These are phyloP conservation scores for Iris pallida DNA, from an alignment of 116 monocot genomes.

Conservation along the genomic window DNA sequence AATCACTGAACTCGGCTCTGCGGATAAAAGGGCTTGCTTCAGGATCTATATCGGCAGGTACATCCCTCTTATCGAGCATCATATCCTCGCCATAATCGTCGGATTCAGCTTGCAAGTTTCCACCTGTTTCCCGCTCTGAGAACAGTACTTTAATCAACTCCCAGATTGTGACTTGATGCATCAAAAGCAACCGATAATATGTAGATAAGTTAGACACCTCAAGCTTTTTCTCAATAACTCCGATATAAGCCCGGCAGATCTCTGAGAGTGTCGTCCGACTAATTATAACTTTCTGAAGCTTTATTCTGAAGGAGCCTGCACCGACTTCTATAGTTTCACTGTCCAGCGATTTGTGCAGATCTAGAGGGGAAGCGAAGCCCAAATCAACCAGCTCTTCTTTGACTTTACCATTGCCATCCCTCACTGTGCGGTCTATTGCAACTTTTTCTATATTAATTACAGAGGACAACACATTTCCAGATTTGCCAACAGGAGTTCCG, in stretches of 20 bases:
- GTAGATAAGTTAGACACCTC: conserved; percentile 48
- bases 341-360: conserved; percentile 73
- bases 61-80: conserved; percentile 64
- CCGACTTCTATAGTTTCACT: conserved; percentile 46
- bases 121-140: conserved; percentile 56
- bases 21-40: conserved; percentile 58
- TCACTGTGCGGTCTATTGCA: conserved; percentile 52
- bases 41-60: conserved; percentile 44
- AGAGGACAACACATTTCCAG: conserved; percentile 61
- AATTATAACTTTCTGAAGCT: conserved; percentile 68
- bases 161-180: conserved; percentile 90
- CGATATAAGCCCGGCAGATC: conserved; percentile 68
- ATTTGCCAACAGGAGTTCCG: conserved; percentile 60
- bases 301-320: conserved; percentile 36
- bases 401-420: conserved; percentile 67
- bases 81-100: conserved; percentile 19
- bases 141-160: conserved; percentile 86
- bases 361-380: conserved; percentile 60
- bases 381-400: conserved; percentile 70
- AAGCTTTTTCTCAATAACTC: conserved; percentile 69
- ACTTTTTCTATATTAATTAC: conserved; percentile 69
- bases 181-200: conserved; percentile 62
- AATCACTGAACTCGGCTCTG: conserved; percentile 81
- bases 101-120: conserved; percentile 19
- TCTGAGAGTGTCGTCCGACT: conserved; percentile 45